Conservation (phyloP, 1,284 basidiomycete genomes). For the Leccinum fallax region DNA sequence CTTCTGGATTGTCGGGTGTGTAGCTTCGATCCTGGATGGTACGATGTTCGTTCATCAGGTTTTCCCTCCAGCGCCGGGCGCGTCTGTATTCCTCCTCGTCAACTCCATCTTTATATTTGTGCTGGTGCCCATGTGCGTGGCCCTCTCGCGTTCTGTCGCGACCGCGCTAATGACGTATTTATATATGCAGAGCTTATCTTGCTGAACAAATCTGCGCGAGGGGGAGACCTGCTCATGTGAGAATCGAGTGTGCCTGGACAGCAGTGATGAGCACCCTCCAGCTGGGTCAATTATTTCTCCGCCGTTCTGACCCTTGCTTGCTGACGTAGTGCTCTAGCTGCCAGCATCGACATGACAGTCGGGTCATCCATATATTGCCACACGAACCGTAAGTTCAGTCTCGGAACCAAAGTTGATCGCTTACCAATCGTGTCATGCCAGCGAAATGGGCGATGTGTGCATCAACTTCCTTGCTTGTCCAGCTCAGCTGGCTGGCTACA, state of each 20-base stretch:
- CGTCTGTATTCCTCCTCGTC: constrained; percentile 54
- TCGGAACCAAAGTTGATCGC: not conserved
- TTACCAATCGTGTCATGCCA: constrained; percentile 20
- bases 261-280: constrained; percentile 49
- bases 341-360: constrained; percentile 49
- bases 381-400: constrained; percentile 36
- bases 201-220: constrained; percentile 41
- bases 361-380: constrained; percentile 43
- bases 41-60: not conserved
- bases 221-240: constrained; percentile 42
- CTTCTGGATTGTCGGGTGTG: constrained; percentile 43
- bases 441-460: constrained; percentile 51
- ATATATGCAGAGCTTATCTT: constrained; percentile 31
- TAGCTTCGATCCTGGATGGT: not conserved
- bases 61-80: constrained; percentile 43
- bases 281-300: constrained; percentile 28
- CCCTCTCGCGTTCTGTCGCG: not conserved
- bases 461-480: constrained; percentile 53
- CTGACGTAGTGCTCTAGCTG: constrained; percentile 36
- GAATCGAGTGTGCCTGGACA: constrained; percentile 58
- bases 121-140: constrained; percentile 49
- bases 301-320: not conserved
- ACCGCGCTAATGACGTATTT: not conserved
- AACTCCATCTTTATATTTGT: constrained; percentile 50
- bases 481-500: constrained; percentile 55